phyloP scores from a whole-genome alignment of 164 flowering plant species.

The Magnolia kwangsiensis region DNA sequence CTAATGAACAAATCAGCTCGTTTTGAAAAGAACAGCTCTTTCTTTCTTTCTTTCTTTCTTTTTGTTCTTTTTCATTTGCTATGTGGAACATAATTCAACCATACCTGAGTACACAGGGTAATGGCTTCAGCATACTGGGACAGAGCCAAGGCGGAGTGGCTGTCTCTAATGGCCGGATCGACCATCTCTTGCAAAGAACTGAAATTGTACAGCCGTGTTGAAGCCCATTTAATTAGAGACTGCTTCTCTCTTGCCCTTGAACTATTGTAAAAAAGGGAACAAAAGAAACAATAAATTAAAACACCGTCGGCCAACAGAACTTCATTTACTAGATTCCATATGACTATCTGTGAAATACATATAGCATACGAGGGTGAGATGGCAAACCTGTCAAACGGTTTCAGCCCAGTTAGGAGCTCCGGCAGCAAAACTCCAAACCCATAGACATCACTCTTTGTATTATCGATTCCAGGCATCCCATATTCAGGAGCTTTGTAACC shows the following conservation, averaged over 20 bases:
- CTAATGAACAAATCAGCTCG: neutral
- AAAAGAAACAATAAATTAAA: neutral
- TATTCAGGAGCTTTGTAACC: slow-evolving; percentile 78
- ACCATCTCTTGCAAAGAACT: slow-evolving; percentile 59
- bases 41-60: neutral
- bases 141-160: slow-evolving; percentile 35
- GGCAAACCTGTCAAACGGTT: slow-evolving; percentile 55
- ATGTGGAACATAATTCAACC: neutral
- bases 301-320: neutral
- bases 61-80: neutral
- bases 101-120: slow-evolving; percentile 77
- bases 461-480: slow-evolving; percentile 42
- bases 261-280: slow-evolving; percentile 27
- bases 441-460: slow-evolving; percentile 60
- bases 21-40: neutral
- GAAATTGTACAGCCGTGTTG: slow-evolving; percentile 52
- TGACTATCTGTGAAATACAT: neutral
- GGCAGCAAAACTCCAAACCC: slow-evolving; percentile 80
- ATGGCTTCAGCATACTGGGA: slow-evolving; percentile 64
- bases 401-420: slow-evolving; percentile 76
- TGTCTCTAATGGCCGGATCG: slow-evolving; percentile 48
- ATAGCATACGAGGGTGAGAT: neutral
- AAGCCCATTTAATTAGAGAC: slow-evolving; percentile 71
- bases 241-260: slow-evolving; percentile 54
- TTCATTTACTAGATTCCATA: neutral